Evolutionary conservation across 2,329 filamentous ascomycete species (phyloP).

Genomic region (Rhinocladiella mackenziei): DNA sequence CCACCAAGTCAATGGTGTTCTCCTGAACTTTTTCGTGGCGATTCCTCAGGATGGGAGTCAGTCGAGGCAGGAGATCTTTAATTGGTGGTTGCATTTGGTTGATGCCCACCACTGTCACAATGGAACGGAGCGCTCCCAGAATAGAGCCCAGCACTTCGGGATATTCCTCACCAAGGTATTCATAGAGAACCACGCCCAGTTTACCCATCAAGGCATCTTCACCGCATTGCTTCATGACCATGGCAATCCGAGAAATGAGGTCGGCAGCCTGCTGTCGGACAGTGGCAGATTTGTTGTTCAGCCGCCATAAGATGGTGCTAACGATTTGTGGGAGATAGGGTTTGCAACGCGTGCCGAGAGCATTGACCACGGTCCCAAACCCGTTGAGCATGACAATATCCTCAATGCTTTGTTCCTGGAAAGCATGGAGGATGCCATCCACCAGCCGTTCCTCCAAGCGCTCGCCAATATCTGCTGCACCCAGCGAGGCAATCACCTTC

Average conservation of each 20-base stretch:
- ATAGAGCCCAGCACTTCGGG: slow-evolving; percentile 97
- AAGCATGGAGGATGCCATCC: slow-evolving; percentile 90
- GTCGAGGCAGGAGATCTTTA: slow-evolving; percentile 86
- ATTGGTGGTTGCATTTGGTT: slow-evolving; percentile 98
- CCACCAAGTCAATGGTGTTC: slow-evolving; percentile 96
- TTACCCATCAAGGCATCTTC: slow-evolving; percentile 96
- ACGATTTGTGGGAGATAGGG: slow-evolving; percentile 96
- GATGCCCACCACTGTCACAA: slow-evolving; percentile 97
- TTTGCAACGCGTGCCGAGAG: slow-evolving; percentile 88
- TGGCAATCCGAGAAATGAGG: slow-evolving; percentile 91
- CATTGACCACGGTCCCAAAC: slow-evolving; percentile 96
- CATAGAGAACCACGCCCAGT: slow-evolving; percentile 89
- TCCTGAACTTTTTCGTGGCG: slow-evolving; percentile 99
- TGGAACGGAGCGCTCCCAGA: slow-evolving; percentile 86
- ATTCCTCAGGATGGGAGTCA: slow-evolving; percentile 97
- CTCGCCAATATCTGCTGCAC: slow-evolving; percentile 89
- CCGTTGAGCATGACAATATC: slow-evolving; percentile 95
- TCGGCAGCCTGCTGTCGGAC: slow-evolving; percentile 96
- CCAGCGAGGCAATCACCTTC: slow-evolving; percentile 88
- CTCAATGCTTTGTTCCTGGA: slow-evolving; percentile 97
- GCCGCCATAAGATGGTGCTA: slow-evolving; percentile 88
- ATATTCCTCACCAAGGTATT: slow-evolving; percentile 97
- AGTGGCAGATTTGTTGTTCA: slow-evolving; percentile 97
- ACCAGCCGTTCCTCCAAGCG: slow-evolving; percentile 89
- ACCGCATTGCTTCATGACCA: slow-evolving; percentile 98